A percentile compares a stretch with the other conserved stretches of the same genome.
These are phyloP conservation scores for Nannochloris sp. DNA, from an alignment of 139 green algal species.

Conservation along the genomic window DNA sequence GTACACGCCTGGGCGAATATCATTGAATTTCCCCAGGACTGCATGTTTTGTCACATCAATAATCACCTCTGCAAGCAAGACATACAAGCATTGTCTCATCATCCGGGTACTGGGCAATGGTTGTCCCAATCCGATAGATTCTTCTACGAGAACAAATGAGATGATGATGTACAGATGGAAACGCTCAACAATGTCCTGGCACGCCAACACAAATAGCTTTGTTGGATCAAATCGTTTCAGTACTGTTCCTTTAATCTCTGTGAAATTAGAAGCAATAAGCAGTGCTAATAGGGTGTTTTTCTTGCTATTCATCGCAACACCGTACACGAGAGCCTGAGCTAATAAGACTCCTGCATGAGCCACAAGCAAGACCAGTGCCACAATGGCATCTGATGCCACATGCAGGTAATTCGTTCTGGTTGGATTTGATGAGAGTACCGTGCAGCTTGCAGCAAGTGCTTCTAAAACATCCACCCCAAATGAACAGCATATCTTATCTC, in stretches of 20 bases:
- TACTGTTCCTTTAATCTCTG: constrained; percentile 81
- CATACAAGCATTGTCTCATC: constrained; percentile 30
- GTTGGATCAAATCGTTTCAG: constrained; percentile 58
- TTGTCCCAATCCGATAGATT: constrained; percentile 45
- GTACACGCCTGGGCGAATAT: constrained; percentile 76
- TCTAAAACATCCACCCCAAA: constrained; percentile 77
- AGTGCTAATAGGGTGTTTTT: constrained; percentile 70
- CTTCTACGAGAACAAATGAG: constrained; percentile 72
- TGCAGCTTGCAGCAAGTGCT: constrained; percentile 68
- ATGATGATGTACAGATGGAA: constrained; percentile 74
- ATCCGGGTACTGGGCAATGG: constrained; percentile 22
- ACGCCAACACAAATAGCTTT: constrained; percentile 52
- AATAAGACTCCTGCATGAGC: constrained; percentile 23
- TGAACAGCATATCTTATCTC: constrained; percentile 81
- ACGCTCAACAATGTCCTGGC: constrained; percentile 79
- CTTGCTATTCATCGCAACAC: constrained; percentile 71
- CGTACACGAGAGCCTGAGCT: constrained; percentile 60
- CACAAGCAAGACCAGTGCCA: constrained; percentile 15
- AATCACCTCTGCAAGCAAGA: constrained; percentile 43
- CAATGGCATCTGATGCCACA: constrained; percentile 16
- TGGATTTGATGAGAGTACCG: constrained; percentile 13
- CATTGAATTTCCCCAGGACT: constrained; percentile 84
- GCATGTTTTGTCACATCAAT: constrained; percentile 87
- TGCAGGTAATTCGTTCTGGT: background rate
- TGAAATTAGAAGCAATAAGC: constrained; percentile 83